phyloP scores from a whole-genome alignment of 495 filamentous ascomycete genomes.

The Aspergillus olivimuriae region DNA sequence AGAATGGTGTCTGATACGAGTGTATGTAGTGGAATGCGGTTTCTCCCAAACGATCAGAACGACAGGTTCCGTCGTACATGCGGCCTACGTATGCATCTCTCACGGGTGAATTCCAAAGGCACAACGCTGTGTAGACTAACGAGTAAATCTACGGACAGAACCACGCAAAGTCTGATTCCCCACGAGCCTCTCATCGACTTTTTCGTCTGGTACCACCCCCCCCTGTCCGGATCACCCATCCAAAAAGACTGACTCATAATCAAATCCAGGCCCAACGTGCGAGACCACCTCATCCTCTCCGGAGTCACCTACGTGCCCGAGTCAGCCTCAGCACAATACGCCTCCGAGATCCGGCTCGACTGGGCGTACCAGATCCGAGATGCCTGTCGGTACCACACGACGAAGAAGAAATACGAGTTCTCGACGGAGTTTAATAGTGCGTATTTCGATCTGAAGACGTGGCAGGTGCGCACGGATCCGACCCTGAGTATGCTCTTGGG shows the following conservation, averaged over 20 bases:
- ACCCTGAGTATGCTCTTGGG: not conserved
- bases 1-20: not conserved
- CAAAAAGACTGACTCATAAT: too few species aligned
- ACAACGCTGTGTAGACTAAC: too few species aligned
- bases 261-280: conserved; percentile 7
- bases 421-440: conserved; percentile 5
- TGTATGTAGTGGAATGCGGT: conserved; percentile 5
- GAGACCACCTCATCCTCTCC: conserved; percentile 11
- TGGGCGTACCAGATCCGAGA: conserved; percentile 10
- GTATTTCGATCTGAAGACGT: conserved; percentile 8
- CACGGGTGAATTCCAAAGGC: too few species aligned
- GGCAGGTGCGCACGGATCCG: not conserved
- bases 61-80: conserved; percentile 8
- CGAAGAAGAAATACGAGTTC: conserved; percentile 5
- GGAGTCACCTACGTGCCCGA: conserved; percentile 3
- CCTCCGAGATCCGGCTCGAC: conserved; percentile 5
- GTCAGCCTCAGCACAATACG: conserved; percentile 2
- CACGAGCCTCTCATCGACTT: conserved; percentile 7
- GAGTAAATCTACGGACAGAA: conserved; percentile 1
- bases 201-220: conserved; percentile 7
- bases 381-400: conserved; percentile 5
- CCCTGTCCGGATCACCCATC: not conserved
- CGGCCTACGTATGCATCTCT: conserved; percentile 9
- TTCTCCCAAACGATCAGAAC: conserved; percentile 1
- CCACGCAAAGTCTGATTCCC: conserved; percentile 7